phyloP scores from a whole-genome alignment of 164 flowering plant genomes.

The Tinospora cordifolia region DNA sequence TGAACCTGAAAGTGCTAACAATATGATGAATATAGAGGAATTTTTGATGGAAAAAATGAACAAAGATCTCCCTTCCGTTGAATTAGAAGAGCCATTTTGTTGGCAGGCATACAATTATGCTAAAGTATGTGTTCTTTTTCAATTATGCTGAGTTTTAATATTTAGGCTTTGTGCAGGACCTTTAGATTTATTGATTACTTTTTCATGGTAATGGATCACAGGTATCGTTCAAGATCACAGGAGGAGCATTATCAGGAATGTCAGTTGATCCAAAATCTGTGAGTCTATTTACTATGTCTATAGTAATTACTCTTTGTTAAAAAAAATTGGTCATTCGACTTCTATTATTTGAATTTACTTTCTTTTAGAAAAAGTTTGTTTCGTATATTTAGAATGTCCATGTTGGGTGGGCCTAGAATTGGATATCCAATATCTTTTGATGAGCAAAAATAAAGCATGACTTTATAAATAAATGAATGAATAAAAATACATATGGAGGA shows the following conservation, averaged over 20 bases:
- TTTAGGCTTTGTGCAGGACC: not conserved
- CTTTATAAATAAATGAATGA: too few relatives aligned
- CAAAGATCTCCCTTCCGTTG: constrained; percentile 82
- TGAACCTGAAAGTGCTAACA: constrained; percentile 54
- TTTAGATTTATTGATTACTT: not conserved
- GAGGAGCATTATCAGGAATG: constrained; percentile 81
- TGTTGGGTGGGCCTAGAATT: not conserved
- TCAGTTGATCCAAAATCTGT: constrained; percentile 89
- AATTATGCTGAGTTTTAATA: not conserved
- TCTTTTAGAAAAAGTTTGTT: not conserved
- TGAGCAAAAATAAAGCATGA: too few relatives aligned
- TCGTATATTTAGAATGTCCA: not conserved
- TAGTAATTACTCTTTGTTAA: not conserved
- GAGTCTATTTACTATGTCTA: constrained; percentile 23
- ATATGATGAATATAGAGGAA: constrained; percentile 71
- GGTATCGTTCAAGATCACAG: constrained; percentile 85
- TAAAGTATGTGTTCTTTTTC: constrained; percentile 41
- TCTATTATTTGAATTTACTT: not conserved
- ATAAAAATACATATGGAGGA: too few relatives aligned
- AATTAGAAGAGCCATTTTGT: constrained; percentile 91
- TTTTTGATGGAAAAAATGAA: constrained; percentile 74
- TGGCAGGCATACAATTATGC: constrained; percentile 97
- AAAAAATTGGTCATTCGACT: not conserved
- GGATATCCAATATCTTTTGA: too few relatives aligned
- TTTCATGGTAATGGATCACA: constrained; percentile 29